phyloP scores from a whole-genome alignment of 2,329 filamentous ascomycete genomes.

The Epichloe festucae region DNA sequence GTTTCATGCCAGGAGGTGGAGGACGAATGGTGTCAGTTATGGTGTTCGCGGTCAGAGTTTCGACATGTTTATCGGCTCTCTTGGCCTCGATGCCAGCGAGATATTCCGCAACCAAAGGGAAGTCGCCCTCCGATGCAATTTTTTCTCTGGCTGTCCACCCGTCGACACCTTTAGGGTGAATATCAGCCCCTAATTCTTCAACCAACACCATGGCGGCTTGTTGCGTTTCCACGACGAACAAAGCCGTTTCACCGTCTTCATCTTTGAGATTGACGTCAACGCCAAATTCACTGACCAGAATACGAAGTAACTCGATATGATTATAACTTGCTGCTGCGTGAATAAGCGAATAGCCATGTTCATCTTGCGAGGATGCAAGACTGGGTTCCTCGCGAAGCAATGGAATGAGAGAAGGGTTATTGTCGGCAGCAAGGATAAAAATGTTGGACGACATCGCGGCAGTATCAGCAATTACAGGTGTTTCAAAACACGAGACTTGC shows the following conservation, averaged over 20 bases:
- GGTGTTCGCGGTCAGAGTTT: slow-evolving; percentile 14
- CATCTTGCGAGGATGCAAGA: slow-evolving; percentile 71
- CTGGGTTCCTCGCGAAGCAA: slow-evolving; percentile 61
- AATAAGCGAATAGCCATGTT: slow-evolving; percentile 85
- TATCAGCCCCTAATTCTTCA: slow-evolving; percentile 66
- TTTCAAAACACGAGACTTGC: no score
- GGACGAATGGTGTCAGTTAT: slow-evolving; percentile 37
- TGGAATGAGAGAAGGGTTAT: slow-evolving; percentile 57
- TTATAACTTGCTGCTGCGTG: slow-evolving; percentile 91
- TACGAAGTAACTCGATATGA: slow-evolving; percentile 66
- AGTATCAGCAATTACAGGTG: not conserved
- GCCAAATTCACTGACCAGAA: slow-evolving; percentile 61
- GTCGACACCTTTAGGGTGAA: slow-evolving; percentile 52
- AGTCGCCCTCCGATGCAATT: slow-evolving; percentile 67
- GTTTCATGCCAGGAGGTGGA: slow-evolving; percentile 60
- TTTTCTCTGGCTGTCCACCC: slow-evolving; percentile 72
- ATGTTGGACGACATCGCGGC: slow-evolving; percentile 36
- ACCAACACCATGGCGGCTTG: slow-evolving; percentile 68
- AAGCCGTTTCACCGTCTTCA: slow-evolving; percentile 85
- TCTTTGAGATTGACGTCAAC: slow-evolving; percentile 74
- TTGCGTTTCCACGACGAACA: slow-evolving; percentile 79
- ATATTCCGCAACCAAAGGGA: slow-evolving; percentile 62
- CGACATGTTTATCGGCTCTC: slow-evolving; percentile 17
- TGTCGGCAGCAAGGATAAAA: slow-evolving; percentile 71
- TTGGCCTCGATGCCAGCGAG: slow-evolving; percentile 29